Conservation (phyloP, 148 eudicot species). For the Heliamphora exappendiculata region DNA sequence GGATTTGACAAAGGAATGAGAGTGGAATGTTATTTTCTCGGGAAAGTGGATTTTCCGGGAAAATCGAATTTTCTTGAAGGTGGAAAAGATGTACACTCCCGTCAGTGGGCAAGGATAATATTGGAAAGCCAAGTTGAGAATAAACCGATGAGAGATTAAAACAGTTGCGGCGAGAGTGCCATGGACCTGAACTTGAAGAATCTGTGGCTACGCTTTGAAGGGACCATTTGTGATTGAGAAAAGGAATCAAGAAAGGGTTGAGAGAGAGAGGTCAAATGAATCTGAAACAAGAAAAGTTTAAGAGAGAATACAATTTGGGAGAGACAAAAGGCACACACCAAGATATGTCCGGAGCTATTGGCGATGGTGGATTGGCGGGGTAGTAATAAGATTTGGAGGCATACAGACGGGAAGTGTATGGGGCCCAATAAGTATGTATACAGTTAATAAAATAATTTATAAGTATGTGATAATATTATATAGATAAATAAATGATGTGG, state of each 20-base stretch:
- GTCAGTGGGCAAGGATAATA: not conserved
- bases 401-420: no score
- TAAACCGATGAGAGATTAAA: not conserved
- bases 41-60: not conserved
- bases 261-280: conserved; percentile 1
- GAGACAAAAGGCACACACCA: not conserved
- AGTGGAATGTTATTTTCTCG: conserved; percentile 2
- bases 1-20: conserved; percentile 12
- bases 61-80: not conserved
- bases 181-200: conserved; percentile 57
- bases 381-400: no score
- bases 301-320: conserved; percentile 1
- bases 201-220: conserved; percentile 37
- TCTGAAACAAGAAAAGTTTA: not conserved
- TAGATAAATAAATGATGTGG: no score
- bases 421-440: no score
- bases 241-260: not conserved
- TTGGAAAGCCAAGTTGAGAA: not conserved
- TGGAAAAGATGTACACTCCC: not conserved
- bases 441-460: no score
- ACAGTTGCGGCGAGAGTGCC: not conserved
- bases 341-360: not conserved
- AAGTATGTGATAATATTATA: no score
- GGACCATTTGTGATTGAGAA: conserved; percentile 34
- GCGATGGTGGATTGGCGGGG: not conserved